phyloP scores from a whole-genome alignment of 306 rosid species.

The Abrus pulchellus region DNA sequence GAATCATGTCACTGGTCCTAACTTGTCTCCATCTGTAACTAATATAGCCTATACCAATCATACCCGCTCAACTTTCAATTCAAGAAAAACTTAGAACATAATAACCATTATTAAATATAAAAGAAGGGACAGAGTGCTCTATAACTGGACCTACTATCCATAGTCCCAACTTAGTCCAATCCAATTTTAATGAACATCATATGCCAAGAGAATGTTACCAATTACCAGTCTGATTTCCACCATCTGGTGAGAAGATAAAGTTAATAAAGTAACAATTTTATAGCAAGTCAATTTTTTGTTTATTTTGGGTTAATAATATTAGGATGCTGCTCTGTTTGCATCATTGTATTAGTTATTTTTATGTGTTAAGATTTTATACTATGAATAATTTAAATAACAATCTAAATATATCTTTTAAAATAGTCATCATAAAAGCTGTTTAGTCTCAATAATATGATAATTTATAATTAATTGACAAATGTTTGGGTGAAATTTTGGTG shows the following conservation, averaged over 20 bases:
- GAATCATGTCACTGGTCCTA: slow-evolving; percentile 40
- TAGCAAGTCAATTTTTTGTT: background rate
- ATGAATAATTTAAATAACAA: too few species aligned
- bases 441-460: too few species aligned
- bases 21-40: slow-evolving; percentile 5
- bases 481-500: too few species aligned
- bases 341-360: background rate
- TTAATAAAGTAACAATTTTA: background rate
- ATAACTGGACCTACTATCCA: background rate
- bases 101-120: background rate
- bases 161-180: slow-evolving; percentile 12
- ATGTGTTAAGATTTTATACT: too few species aligned
- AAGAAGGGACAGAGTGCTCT: background rate
- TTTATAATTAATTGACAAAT: too few species aligned
- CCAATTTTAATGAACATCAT: background rate
- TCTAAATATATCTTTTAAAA: too few species aligned
- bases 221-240: background rate
- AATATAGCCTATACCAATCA: slow-evolving; percentile 6
- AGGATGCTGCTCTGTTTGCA: background rate
- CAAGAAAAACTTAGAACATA: background rate
- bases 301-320: background rate
- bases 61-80: background rate
- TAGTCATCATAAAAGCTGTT: too few species aligned
- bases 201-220: background rate
- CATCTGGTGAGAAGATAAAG: background rate